phyloP scores from a whole-genome alignment of 1,139 yeast species.

The Suhomyces guaymorum region DNA sequence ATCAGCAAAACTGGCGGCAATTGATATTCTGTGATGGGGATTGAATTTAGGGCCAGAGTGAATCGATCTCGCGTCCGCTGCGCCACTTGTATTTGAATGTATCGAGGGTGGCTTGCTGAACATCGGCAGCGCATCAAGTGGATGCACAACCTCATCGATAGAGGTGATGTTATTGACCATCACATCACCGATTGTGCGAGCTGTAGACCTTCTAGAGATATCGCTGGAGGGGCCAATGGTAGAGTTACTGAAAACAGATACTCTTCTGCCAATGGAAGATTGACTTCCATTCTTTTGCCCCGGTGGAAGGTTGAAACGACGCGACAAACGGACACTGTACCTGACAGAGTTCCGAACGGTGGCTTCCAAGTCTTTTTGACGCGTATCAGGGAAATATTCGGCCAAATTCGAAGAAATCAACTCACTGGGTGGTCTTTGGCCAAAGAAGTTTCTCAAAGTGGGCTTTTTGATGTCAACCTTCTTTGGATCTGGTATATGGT shows the following conservation, averaged over 20 bases:
- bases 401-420: slow-evolving; percentile 85
- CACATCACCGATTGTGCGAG: slow-evolving; percentile 66
- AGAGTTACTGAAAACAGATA: slow-evolving; percentile 26
- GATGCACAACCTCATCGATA: slow-evolving; percentile 55
- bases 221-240: slow-evolving; percentile 28
- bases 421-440: slow-evolving; percentile 93
- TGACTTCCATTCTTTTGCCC: slow-evolving; percentile 22
- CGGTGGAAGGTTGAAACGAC: slow-evolving; percentile 33
- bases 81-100: slow-evolving; percentile 18
- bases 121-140: slow-evolving; percentile 9
- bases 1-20: slow-evolving; percentile 37
- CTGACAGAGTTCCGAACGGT: slow-evolving; percentile 84
- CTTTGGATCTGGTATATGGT: slow-evolving; percentile 27
- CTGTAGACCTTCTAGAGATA: slow-evolving; percentile 17
- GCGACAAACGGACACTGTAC: slow-evolving; percentile 64
- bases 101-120: slow-evolving; percentile 20
- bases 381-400: slow-evolving; percentile 89
- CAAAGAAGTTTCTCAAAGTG: slow-evolving; percentile 60
- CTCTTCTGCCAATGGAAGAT: slow-evolving; percentile 24
- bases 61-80: slow-evolving; percentile 10
- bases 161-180: slow-evolving; percentile 60
- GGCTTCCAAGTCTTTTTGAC: slow-evolving; percentile 67
- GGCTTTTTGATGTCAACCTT: slow-evolving; percentile 16
- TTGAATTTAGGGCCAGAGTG: slow-evolving; percentile 7
- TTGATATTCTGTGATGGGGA: slow-evolving; percentile 31